Percentiles rank a stretch among this genome's conserved stretches.
Conservation (phyloP, 2,329 filamentous ascomycete genomes). For the Aspergillus tamarii region DNA sequence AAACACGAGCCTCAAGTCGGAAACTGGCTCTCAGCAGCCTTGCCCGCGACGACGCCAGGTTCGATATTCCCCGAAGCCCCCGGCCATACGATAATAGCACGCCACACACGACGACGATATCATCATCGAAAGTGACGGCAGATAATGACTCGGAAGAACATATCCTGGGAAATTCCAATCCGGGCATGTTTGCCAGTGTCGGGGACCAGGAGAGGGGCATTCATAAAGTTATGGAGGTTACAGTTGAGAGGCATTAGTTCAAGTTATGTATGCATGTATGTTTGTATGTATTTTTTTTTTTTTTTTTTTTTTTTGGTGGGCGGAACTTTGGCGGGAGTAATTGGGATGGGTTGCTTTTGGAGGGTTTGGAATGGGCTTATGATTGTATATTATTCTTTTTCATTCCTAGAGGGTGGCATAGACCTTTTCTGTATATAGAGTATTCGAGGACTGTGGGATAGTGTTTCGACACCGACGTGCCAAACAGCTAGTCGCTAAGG, state of each 20-base stretch:
- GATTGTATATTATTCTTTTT: neutral
- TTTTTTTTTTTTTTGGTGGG: too few relatives aligned
- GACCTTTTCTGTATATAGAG: neutral
- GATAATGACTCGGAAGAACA: constrained; percentile 12
- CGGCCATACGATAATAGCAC: constrained; percentile 1
- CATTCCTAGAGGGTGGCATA: neutral
- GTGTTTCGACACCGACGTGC: too few relatives aligned
- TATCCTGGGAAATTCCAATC: constrained; percentile 3
- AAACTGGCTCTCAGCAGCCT: neutral
- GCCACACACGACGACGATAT: constrained; percentile 10
- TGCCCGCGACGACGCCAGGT: neutral
- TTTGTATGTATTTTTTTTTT: too few relatives aligned
- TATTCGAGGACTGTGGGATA: too few relatives aligned
- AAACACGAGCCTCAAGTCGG: neutral
- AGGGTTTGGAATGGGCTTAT: too few relatives aligned
- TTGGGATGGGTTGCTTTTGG: too few relatives aligned
- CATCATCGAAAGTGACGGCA: neutral
- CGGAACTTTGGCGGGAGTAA: neutral
- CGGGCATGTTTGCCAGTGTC: neutral
- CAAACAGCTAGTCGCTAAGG: too few relatives aligned
- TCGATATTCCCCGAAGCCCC: neutral
- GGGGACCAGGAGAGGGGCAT: constrained; percentile 8
- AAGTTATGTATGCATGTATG: neutral
- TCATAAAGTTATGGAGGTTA: constrained; percentile 20
- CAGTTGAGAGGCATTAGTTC: constrained; percentile 17